Evolutionary conservation across 345 rosid genomes (phyloP).

Genomic region (Citrus maxima): DNA sequence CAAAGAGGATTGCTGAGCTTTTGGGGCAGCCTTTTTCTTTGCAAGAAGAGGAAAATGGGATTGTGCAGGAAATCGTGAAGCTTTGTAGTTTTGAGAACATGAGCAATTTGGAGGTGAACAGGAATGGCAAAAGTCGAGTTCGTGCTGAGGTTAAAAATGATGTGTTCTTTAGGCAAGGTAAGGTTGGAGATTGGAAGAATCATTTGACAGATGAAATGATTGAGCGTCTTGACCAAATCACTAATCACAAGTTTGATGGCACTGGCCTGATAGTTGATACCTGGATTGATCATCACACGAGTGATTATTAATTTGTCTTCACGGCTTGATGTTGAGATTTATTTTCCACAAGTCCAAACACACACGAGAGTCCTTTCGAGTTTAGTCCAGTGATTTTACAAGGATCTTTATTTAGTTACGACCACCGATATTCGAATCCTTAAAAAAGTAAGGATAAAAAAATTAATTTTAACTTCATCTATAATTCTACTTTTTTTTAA

Average conservation of each 20-base stretch:
- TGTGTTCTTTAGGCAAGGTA: background rate
- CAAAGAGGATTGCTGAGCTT: background rate
- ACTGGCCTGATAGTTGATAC: background rate
- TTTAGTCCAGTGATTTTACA: too few species aligned
- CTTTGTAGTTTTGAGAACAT: background rate
- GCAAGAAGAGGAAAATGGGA: background rate
- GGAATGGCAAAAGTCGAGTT: background rate
- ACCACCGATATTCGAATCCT: too few species aligned
- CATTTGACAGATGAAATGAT: background rate
- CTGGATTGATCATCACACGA: too few species aligned
- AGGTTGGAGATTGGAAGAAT: slow-evolving; percentile 5
- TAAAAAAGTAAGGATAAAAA: too few species aligned
- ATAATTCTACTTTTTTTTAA: too few species aligned
- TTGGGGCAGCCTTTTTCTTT: background rate
- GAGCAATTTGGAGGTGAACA: background rate
- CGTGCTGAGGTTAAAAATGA: background rate
- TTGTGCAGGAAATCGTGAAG: background rate
- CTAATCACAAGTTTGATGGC: background rate
- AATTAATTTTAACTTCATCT: too few species aligned
- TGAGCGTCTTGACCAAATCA: background rate
- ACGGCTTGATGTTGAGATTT: too few species aligned
- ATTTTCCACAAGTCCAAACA: too few species aligned
- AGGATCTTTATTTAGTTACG: too few species aligned
- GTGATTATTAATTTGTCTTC: too few species aligned
- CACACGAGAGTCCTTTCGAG: too few species aligned